These are phyloP conservation scores for Chara braunii DNA, from an alignment of 139 green algal genomes.

Conservation along the genomic window DNA sequence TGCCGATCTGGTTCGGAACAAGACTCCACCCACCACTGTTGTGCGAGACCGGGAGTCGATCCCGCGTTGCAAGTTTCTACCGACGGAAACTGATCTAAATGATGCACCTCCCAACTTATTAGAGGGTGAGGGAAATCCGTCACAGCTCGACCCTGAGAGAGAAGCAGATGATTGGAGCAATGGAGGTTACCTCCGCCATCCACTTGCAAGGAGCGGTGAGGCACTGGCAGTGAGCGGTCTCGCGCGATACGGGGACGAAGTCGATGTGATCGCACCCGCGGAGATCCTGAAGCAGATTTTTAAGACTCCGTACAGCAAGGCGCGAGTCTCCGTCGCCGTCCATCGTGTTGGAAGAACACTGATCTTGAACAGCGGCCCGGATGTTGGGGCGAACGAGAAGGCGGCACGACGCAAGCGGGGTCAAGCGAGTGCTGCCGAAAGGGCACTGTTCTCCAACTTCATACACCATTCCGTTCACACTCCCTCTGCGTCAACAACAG, in stretches of 20 bases:
- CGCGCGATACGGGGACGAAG: slow-evolving; percentile 29
- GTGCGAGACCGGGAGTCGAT: slow-evolving; percentile 3
- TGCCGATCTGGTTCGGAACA: slow-evolving; percentile 16
- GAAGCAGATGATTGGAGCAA: background rate
- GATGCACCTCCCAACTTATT: slow-evolving; percentile 12
- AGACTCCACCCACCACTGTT: background rate
- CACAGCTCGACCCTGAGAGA: background rate
- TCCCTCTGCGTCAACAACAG: no score
- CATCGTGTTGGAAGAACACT: slow-evolving; percentile 32
- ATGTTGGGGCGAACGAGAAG: background rate
- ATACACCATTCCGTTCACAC: slow-evolving; percentile 10
- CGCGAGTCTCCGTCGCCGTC: slow-evolving; percentile 18
- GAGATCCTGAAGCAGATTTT: slow-evolving; percentile 41
- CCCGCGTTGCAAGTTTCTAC: slow-evolving; percentile 10
- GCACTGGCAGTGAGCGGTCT: slow-evolving; percentile 31
- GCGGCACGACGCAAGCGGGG: background rate
- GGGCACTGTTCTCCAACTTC: slow-evolving; percentile 15
- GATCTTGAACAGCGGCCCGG: slow-evolving; percentile 30
- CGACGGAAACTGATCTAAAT: slow-evolving; percentile 15
- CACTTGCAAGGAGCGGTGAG: slow-evolving; percentile 20
- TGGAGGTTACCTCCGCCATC: slow-evolving; percentile 18
- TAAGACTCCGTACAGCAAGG: slow-evolving; percentile 33
- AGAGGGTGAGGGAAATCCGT: background rate
- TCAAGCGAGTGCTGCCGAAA: background rate
- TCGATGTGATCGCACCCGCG: slow-evolving; percentile 34